These are phyloP conservation scores for Phoma sp. DNA, from an alignment of 2,329 filamentous ascomycete genomes.

Conservation along the genomic window DNA sequence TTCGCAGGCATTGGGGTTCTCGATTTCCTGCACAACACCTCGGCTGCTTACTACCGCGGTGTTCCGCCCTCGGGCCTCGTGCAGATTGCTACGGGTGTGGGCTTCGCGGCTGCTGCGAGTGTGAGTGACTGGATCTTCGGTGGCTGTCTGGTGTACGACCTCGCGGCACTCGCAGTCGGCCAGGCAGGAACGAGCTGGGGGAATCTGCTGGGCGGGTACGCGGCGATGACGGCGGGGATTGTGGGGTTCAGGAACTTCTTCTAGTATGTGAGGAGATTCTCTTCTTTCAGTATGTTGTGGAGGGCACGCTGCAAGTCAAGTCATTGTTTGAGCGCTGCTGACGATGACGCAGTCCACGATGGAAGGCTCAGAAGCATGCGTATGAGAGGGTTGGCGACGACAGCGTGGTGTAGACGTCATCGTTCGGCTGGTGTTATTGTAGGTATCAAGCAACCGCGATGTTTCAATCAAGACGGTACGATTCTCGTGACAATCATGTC, in stretches of 20 bases:
- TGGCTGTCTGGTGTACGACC: constrained; percentile 64
- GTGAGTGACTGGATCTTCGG: constrained; percentile 67
- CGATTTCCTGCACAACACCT: constrained; percentile 65
- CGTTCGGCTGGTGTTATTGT: no score
- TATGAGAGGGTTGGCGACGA: constrained; percentile 27
- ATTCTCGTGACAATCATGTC: constrained; percentile 3
- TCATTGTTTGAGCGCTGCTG: constrained; percentile 18
- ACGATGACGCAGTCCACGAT: constrained; percentile 30
- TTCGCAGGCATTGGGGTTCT: constrained; percentile 67
- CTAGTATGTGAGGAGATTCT: constrained; percentile 48
- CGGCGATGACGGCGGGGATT: constrained; percentile 59
- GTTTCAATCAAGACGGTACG: neutral
- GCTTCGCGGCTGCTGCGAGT: constrained; percentile 57
- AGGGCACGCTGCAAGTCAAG: no score
- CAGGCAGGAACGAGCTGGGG: constrained; percentile 59
- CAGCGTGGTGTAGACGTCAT: neutral
- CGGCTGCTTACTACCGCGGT: constrained; percentile 61
- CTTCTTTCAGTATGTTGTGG: constrained; percentile 53
- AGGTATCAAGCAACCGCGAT: neutral
- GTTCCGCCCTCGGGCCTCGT: constrained; percentile 54
- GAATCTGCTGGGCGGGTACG: constrained; percentile 58
- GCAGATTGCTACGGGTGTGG: constrained; percentile 60
- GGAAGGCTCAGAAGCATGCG: constrained; percentile 28
- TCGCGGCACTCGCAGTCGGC: constrained; percentile 61
- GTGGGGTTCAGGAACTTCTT: constrained; percentile 59